Evolutionary conservation across 2,329 filamentous ascomycete genomes (phyloP), one percentile per base, ranked within the genome.

Genomic region (Chrysoporthe cubensis): DNA sequence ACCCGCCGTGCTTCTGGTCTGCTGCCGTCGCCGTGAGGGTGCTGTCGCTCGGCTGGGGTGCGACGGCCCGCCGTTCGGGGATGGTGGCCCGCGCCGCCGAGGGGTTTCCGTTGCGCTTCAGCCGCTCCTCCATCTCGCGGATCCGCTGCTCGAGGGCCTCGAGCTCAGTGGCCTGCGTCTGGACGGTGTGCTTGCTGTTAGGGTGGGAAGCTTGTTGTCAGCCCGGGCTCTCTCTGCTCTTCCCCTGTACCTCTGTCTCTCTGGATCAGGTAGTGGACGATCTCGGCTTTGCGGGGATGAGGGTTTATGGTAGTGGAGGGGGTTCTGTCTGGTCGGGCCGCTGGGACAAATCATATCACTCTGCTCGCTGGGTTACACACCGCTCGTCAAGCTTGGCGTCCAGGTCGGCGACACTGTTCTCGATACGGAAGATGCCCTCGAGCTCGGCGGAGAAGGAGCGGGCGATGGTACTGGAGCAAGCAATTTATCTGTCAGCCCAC

Each of bases 351-450:
- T 46, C 44, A 40, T 48, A 26, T 46, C 37, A 40, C 16, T 40
- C 21, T 44, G 26, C 26, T 57, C 26, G 65, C 62, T 63, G 58
- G 66, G 66, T 58, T 52, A 81, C 90, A 76, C 83, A 97, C 94
- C 94, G 95, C 79, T 93, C 87, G 77, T 93, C 87, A 69, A 97
- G 88, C 72, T 91, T 88, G 77, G 90, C 72, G 69, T 75, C 75
- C 42, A 77, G 70, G 70, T 91, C 87, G 75, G 90, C 88, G 68
- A 96, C 77, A 73, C 90, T 90, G 79, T 89, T 91, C 73, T 96
- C 92, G 76, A 97, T 90, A 75, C 91, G 91, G 83, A 97, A 97
- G 73, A 96, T 91, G 77, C 93, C 91, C 83, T 95, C 91, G 70
- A 97, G 85, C 78, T 95, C 92, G 57, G 89, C 84, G 69, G 93